Base-by-base conservation (phyloP, 805 yeast genomes). In the Spathaspora boniae region DNA sequence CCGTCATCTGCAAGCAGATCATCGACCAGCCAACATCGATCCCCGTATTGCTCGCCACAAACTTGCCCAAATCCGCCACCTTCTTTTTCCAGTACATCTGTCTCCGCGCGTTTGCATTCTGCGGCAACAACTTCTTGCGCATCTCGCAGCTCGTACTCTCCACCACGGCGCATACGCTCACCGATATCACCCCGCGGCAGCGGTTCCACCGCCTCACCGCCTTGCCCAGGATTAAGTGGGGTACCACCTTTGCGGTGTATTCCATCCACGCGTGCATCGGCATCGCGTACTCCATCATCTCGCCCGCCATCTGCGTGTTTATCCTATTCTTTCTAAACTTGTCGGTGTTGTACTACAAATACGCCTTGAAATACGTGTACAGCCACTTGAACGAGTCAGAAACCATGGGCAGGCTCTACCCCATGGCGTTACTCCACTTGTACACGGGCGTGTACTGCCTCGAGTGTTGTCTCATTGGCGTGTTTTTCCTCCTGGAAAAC, bases 51-150 rank as follows among this genome's bases (percentile, higher is more conserved):
- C 65, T 87, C 16, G 95, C 95, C 0, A 70, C 73, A 9, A 85
- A 87, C 47, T 66, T 89, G 23, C 96, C 96, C 0, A 84, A 83
- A 50, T 84, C 95, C 16, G 82, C 96, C 1, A 85, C 81, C 29
- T 88, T 89, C 51, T 89, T 88, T 60, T 81, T 81, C 54, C 83
- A 89, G 3, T 86, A 82, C 50, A 63, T 87, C 25, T 60, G 86
- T 0, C 66, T 88, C 22, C 80, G 84, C 56, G 91, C 95, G 0
- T 61, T 88, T 37, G 75, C 89, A 1, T 77, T 83, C 36, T 76
- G 82, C 43, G 95, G 95, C 0, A 78, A 76, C 38, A 78, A 78
- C 41, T 65, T 89, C 26, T 50, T 88, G 25, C 80, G 84, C 48
- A 60, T 77, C 12, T 73, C 69, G 36, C 72, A 69, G 14, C 64